A percentile compares a stretch with the other conserved stretches of the same genome.
phyloP scores from a whole-genome alignment of 495 filamentous ascomycete genomes.

The Acidiella bohemica region DNA sequence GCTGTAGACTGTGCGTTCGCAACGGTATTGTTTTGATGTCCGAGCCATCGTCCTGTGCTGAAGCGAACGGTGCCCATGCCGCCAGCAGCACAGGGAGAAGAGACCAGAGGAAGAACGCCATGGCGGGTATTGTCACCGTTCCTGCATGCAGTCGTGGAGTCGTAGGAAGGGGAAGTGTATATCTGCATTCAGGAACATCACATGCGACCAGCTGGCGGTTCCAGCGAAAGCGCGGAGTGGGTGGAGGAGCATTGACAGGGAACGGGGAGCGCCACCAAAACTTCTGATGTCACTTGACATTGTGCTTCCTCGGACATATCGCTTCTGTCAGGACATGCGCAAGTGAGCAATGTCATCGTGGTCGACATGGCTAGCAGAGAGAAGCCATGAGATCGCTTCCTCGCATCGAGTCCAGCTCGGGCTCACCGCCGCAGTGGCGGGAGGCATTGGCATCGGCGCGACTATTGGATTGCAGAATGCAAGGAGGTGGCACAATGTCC shows the following conservation, averaged over 20 bases:
- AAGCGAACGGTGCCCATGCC: constrained; percentile 10
- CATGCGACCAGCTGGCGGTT: too few species aligned
- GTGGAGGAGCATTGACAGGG: too few species aligned
- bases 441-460: constrained; percentile 20
- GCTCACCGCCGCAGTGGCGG: constrained; percentile 20
- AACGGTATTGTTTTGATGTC: constrained; percentile 18
- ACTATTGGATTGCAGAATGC: constrained; percentile 28
- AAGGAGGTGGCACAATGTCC: constrained; percentile 23
- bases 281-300: too few species aligned
- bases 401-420: constrained; percentile 23
- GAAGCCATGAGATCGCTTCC: constrained; percentile 12
- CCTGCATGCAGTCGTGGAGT: background rate
- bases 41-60: constrained; percentile 13
- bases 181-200: too few species aligned
- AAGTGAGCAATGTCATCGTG: constrained; percentile 20
- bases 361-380: constrained; percentile 9
- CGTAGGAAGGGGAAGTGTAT: background rate
- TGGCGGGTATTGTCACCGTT: background rate
- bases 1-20: constrained; percentile 16
- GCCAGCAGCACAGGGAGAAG: constrained; percentile 16
- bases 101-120: constrained; percentile 5
- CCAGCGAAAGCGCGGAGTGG: too few species aligned
- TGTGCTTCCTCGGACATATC: too few species aligned
- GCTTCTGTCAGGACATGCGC: too few species aligned
- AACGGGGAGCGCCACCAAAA: too few species aligned